Conservation (phyloP, 345 rosid species). For the Cardamine resedifolia region DNA sequence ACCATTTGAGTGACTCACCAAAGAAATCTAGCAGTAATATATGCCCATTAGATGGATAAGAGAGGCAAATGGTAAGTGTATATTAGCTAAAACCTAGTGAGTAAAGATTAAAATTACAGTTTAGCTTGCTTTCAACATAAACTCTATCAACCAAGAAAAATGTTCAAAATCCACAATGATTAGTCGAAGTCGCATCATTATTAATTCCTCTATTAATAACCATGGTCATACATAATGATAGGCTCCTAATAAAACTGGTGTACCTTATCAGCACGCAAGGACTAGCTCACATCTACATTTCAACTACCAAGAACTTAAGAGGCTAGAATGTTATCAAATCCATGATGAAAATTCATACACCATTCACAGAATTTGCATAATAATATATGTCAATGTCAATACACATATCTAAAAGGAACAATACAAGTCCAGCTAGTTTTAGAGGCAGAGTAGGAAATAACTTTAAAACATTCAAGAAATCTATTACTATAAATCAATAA, state of each 20-base stretch:
- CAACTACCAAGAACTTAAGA: not conserved
- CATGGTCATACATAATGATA: not conserved
- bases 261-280: not conserved
- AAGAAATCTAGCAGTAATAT: not conserved
- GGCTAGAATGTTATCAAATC: not conserved
- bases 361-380: not conserved
- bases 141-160: constrained; percentile 3
- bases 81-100: not conserved
- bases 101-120: not conserved
- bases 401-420: not conserved
- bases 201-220: not conserved
- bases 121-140: not conserved
- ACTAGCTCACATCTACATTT: not conserved
- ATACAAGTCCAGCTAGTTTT: not conserved
- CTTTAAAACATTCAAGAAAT: not conserved
- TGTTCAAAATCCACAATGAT: not conserved
- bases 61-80: not conserved
- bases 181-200: not conserved
- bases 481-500: not conserved
- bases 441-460: not conserved
- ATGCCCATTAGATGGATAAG: not conserved
- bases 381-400: not conserved
- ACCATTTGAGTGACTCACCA: not conserved
- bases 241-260: not conserved
- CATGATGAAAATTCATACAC: constrained; percentile 5